Conservation (phyloP, 805 yeast genomes). For the Scheffersomyces ergatensis region DNA sequence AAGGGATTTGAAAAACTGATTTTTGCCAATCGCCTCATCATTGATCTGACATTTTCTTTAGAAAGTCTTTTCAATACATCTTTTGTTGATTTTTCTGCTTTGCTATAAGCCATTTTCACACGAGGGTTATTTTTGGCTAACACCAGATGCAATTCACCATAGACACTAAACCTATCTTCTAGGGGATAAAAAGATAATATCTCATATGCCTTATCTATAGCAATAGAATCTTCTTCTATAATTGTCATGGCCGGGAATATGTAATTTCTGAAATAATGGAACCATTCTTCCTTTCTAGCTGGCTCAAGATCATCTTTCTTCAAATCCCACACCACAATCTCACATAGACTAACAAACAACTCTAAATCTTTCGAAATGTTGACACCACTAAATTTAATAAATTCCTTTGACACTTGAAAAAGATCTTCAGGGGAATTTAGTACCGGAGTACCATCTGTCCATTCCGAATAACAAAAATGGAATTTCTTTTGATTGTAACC, state of each 20-base stretch:
- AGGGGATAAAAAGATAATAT: constrained; percentile 53
- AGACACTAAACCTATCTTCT: constrained; percentile 69
- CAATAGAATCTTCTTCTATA: constrained; percentile 54
- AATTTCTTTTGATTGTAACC: constrained; percentile 21
- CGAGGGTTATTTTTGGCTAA: constrained; percentile 53
- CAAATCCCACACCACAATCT: constrained; percentile 50
- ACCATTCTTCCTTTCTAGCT: constrained; percentile 38
- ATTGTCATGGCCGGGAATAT: constrained; percentile 62
- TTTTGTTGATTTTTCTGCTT: constrained; percentile 77
- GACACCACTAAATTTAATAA: constrained; percentile 55
- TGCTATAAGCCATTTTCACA: constrained; percentile 57
- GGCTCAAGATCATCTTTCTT: constrained; percentile 10
- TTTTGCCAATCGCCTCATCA: constrained; percentile 72
- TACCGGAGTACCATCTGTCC: constrained; percentile 44
- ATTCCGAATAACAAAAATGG: constrained; percentile 45
- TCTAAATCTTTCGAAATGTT: constrained; percentile 46
- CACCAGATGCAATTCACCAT: constrained; percentile 71
- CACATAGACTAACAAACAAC: constrained; percentile 57
- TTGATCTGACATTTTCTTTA: constrained; percentile 68
- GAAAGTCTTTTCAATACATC: constrained; percentile 77
- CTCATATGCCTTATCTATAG: constrained; percentile 57
- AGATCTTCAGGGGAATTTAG: constrained; percentile 43
- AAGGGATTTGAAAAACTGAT: constrained; percentile 75
- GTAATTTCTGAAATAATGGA: constrained; percentile 60
- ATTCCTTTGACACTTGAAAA: constrained; percentile 43